phyloP scores from a whole-genome alignment of 2,329 filamentous ascomycete genomes.

The Stagonosporopsis tanaceti region DNA sequence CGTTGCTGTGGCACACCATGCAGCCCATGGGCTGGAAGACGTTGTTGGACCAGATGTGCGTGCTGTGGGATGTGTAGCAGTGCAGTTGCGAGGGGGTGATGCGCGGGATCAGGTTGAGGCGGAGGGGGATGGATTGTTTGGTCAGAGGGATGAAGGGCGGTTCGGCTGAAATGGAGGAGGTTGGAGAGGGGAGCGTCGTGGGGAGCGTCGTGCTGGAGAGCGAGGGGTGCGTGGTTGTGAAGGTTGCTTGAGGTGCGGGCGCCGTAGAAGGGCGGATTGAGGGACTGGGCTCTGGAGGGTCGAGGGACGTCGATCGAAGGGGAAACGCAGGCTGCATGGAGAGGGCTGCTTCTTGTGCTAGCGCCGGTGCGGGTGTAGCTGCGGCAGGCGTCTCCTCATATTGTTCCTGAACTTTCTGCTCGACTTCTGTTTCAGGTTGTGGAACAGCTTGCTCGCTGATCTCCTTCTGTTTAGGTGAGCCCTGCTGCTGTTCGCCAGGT shows the following conservation, averaged over 20 bases:
- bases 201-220: conserved; percentile 2
- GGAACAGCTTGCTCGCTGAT: not conserved
- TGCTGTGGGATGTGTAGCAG: conserved; percentile 45
- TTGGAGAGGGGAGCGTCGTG: not conserved
- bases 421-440: not conserved
- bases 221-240: conserved; percentile 3
- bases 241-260: conserved; percentile 13
- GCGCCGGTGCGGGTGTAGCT: not conserved
- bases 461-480: conserved; percentile 5
- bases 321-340: conserved; percentile 8
- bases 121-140: conserved; percentile 23
- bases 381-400: not conserved
- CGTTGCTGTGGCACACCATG: conserved; percentile 44
- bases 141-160: conserved; percentile 35
- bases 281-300: conserved; percentile 20
- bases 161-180: not conserved
- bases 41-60: conserved; percentile 42
- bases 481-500: conserved; percentile 14
- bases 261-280: conserved; percentile 13
- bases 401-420: not conserved
- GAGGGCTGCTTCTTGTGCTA: not conserved
- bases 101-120: conserved; percentile 30
- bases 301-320: conserved; percentile 20
- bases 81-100: conserved; percentile 40
- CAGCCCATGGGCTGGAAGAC: conserved; percentile 45